These are phyloP conservation scores for Lonicera japonica DNA, from an alignment of 129 eudicot genomes.

Conservation along the genomic window DNA sequence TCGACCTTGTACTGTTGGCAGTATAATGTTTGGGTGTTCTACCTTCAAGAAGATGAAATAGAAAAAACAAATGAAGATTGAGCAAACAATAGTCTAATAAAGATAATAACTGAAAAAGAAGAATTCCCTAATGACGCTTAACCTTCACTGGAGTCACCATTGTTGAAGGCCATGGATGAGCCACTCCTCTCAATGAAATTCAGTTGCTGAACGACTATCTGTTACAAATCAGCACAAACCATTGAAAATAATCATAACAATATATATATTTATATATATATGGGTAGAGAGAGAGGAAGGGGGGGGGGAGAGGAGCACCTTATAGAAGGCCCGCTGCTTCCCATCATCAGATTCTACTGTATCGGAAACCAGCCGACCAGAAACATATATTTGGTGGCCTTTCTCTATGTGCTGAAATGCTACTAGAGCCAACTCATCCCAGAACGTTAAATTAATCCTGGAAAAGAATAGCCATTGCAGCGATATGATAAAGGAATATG, in stretches of 20 bases:
- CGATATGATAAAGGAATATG: background rate
- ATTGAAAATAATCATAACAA: background rate
- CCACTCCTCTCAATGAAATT: conserved; percentile 62
- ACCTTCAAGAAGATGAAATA: conserved; percentile 31
- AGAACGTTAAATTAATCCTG: conserved; percentile 86
- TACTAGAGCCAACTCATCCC: conserved; percentile 88
- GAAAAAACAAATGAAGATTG: background rate
- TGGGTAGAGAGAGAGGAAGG: too few species aligned
- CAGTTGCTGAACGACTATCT: conserved; percentile 90
- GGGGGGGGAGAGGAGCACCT: conserved; percentile 41
- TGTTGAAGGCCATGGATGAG: conserved; percentile 38
- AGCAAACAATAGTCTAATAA: background rate
- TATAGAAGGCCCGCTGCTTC: conserved; percentile 74
- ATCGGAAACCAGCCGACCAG: conserved; percentile 80
- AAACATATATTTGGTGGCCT: conserved; percentile 73
- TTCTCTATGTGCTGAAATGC: conserved; percentile 83
- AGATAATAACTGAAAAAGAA: background rate
- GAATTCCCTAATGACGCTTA: conserved; percentile 37
- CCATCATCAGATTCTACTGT: conserved; percentile 72
- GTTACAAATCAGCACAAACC: conserved; percentile 7
- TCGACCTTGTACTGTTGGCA: conserved; percentile 45
- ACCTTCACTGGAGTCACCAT: conserved; percentile 49
- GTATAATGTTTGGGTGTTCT: conserved; percentile 34
- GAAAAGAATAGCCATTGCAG: conserved; percentile 11
- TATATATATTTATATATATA: too few species aligned